Conservation (phyloP, 345 rosid genomes). For the Turnera subulata region DNA sequence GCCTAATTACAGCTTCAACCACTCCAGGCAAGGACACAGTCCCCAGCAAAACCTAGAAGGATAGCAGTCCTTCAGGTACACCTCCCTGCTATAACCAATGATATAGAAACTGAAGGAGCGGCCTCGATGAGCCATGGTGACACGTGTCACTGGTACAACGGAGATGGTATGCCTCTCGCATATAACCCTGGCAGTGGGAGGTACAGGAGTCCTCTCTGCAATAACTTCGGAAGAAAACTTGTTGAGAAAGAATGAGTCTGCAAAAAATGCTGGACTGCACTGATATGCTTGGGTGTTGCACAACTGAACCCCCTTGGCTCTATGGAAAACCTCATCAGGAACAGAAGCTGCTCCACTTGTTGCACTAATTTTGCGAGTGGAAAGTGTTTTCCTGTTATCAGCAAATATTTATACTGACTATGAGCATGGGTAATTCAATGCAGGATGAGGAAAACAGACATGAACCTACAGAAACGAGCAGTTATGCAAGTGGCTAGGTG, state of each 20-base stretch:
- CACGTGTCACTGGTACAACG: conserved; percentile 84
- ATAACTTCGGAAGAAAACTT: conserved; percentile 86
- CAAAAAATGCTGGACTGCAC: conserved; percentile 86
- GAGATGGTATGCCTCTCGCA: conserved; percentile 87
- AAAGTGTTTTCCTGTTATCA: conserved; percentile 69
- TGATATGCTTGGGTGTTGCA: conserved; percentile 94
- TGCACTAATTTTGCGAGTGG: conserved; percentile 78
- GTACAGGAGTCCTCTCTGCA: conserved; percentile 61
- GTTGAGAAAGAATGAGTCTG: conserved; percentile 86
- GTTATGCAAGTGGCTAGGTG: not conserved
- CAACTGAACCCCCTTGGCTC: conserved; percentile 86
- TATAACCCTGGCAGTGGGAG: conserved; percentile 71
- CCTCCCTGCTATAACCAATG: conserved; percentile 80
- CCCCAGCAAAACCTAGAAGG: conserved; percentile 95
- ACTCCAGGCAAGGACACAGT: conserved; percentile 86
- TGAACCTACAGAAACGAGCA: not conserved
- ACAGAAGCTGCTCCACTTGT: conserved; percentile 93
- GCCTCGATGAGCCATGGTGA: conserved; percentile 74
- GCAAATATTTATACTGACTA: too few species aligned
- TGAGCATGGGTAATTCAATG: not conserved
- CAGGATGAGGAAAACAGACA: not conserved
- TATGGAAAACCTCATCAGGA: conserved; percentile 85
- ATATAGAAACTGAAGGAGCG: conserved; percentile 80
- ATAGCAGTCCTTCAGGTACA: conserved; percentile 84
- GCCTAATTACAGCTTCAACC: conserved; percentile 66